Percentiles rank a stretch among this genome's conserved stretches.
phyloP scores from a whole-genome alignment of 306 rosid species.

The Quercus cerris region DNA sequence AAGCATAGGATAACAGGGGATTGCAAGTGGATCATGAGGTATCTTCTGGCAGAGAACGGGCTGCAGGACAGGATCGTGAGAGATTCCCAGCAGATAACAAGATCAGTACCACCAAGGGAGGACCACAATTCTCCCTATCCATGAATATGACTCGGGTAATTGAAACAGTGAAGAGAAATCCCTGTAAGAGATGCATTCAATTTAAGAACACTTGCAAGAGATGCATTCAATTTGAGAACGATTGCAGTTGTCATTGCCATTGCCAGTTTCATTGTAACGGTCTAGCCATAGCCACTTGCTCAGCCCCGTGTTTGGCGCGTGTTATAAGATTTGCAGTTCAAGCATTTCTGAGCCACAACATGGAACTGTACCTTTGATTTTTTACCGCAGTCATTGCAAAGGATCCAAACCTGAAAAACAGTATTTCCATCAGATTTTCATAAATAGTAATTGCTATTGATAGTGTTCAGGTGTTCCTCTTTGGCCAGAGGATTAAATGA shows the following conservation, averaged over 20 bases:
- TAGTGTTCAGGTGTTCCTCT: too few relatives aligned
- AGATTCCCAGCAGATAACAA: background rate
- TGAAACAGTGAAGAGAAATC: background rate
- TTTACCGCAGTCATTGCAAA: conserved; percentile 82
- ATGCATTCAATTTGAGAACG: background rate
- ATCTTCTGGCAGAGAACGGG: background rate
- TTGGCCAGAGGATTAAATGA: too few relatives aligned
- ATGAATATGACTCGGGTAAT: background rate
- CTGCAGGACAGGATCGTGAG: background rate
- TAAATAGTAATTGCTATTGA: background rate
- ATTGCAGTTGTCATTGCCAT: background rate
- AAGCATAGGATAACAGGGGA: background rate
- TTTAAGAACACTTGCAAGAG: background rate
- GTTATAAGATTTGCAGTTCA: conserved; percentile 81
- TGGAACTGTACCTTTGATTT: conserved; percentile 63
- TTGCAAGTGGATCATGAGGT: background rate
- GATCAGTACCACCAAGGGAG: background rate
- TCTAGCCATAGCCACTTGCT: conserved; percentile 25
- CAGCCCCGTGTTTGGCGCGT: conserved; percentile 72
- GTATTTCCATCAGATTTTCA: background rate
- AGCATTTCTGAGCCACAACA: conserved; percentile 73
- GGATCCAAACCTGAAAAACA: conserved; percentile 65
- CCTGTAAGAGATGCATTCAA: background rate
- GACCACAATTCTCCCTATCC: background rate
- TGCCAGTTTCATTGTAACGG: background rate